Evolutionary conservation across 306 rosid genomes (phyloP), one percentile per base, ranked within the genome.

Genomic region (Citrullus colocynthis): DNA sequence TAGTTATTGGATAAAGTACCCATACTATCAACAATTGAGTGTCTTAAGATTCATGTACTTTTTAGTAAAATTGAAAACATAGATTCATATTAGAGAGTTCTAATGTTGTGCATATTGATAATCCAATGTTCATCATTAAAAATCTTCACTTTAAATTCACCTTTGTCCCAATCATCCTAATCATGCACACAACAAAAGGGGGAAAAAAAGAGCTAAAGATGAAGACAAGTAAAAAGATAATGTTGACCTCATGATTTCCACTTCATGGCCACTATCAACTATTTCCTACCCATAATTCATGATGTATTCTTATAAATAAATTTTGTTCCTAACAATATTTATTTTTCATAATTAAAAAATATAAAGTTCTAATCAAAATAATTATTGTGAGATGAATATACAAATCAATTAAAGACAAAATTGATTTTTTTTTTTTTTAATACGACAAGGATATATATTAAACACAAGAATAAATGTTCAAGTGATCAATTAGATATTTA

Each of bases 181-280:
- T 78, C 62, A 52, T 16, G 14, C 24, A 12, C 55, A 62, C 24
- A 78, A 78, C 75, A 36, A 62, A 63, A 63, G 14, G 36, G 6
- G 3, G 20, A 44, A 14, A 45, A 13, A 65, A 48, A 78, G 41
- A 66, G 14, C 41, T 12, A 39, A 64, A 66, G 70, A 65, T 36
- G 17, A 51, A 51, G 49, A 34, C 67, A 45, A 2, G 20, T 42
- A 32, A 30, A 4, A 2, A 30, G 63, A 37, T 58, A 37, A 54
- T 55, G 17, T 37, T 74, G 78, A 34, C 78, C 32, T 9, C 41
- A 18, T 74, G 64, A 55, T 74, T 34, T 32, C 78, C 78, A 74
- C 39, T 72, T 45, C 76, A 72, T 71, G 12, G 6, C 9, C 49
- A 42, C 36, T 20, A 39, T 20, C 6, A 6, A 7, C 54, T 8